Base-by-base conservation (phyloP, 176 grass and related monocot genomes). In the Poa annua region DNA sequence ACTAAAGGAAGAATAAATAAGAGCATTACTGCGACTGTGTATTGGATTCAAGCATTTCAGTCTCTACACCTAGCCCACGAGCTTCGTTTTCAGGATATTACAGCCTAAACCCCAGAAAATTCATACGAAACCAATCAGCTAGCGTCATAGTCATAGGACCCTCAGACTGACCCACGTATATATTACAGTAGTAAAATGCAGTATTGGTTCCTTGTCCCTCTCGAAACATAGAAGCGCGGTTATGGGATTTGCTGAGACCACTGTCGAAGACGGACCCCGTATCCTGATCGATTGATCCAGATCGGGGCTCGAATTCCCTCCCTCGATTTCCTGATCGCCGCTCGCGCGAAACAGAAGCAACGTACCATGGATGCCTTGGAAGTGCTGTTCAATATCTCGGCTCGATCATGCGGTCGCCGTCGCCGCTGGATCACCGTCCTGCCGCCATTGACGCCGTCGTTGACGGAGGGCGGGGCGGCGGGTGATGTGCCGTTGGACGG, bases 371-470 rank as follows among this genome's bases (percentile, higher is more conserved):
- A 4, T 52, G 26, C 14, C 25, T 1, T 1, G 0, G 71, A 74
- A 19, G 24, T 74, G 8, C 0, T 52, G 16, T 4, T 74, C 71
- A 74, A 5, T 74, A 34, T 3, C 71, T 4, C 71, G 25, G 47
- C 4, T 52, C 47, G 71, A 74, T 34, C 71, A 52, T 74, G 47
- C 71, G 24, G 71, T 74, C 71, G 26, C 71, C 25, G 71, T 52
- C 47, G 26, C 47, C 25, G 71, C 71, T 74, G 48, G 71, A 74
- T 74, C 71, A 74, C 71, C 71, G 71, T 19, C 71, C 71, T 34
- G 71, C 71, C 71, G 71, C 26, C 71, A 74, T 11, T 74, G 71
- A 53, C 47, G 71, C 34, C 71, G 48, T 7, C 48, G 47, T 74
- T 53, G 71, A 74, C 47, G 71, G 26, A 33, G 71, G 16, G 71